Evolutionary conservation across 1,284 basidiomycete genomes (phyloP), one percentile per base, ranked within the genome.

Genomic region (Tranzscheliella williamsii): DNA sequence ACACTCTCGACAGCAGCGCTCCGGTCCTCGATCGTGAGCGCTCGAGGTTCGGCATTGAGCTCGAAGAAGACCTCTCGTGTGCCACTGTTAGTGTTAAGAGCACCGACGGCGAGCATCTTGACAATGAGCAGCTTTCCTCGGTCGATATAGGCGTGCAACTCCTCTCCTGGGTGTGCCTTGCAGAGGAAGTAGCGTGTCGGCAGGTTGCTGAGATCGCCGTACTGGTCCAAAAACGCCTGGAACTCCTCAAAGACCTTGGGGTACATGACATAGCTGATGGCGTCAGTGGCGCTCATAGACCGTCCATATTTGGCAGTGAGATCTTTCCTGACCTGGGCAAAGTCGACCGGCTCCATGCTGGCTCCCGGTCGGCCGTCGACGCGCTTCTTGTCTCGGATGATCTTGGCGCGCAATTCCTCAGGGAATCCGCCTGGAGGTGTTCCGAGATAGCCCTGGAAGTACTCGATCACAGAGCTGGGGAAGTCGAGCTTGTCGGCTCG

Each of bases 51-150:
- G 42, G 65, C 67, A 55, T 77, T 78, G 47, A 79, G 62, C 83
- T 98, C 95, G 78, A 97, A 96, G 90, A 91, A 96, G 67, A 95
- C 91, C 78, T 97, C 94, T 72, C 95, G 87, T 72, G 90, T 89
- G 38, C 93, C 91, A 70, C 86, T 89, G 44, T 88, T 87, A 78
- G 90, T 86, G 61, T 96, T 87, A 54, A 98, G 87, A 54, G 91
- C 89, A 24, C 94, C 93, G 43, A 95, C 85, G 31, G 95, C 94
- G 83, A 98, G 88, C 70, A 98, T 83, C 76, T 92, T 90, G 79
- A 99, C 87, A 78, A 97, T 95, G 62, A 98, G 64, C 83, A 54
- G 87, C 94, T 85, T 98, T 48, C 95, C 95, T 80, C 93, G 86
- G 81, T 98, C 94, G 72, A 99, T 96, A 42, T 88, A 86, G 75